Evolutionary conservation across 306 rosid genomes (phyloP).

Genomic region (Vigna mungo): DNA sequence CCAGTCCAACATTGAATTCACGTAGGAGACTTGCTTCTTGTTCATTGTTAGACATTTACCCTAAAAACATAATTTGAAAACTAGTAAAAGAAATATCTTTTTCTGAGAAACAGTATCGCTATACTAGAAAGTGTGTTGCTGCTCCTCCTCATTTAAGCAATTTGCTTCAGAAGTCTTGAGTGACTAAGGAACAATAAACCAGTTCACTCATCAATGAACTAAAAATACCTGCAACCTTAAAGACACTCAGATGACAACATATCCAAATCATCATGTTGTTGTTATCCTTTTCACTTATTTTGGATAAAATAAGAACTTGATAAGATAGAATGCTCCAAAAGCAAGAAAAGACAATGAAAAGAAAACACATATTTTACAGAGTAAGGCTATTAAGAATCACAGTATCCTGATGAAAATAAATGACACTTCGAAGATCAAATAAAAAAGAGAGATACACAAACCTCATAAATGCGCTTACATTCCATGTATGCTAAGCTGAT

Average conservation of each 20-base stretch:
- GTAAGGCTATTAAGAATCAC: background rate
- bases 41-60: conserved; percentile 73
- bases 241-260: background rate
- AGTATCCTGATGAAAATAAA: conserved; percentile 26
- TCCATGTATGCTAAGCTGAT: conserved; percentile 88
- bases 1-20: conserved; percentile 70
- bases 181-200: background rate
- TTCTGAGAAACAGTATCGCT: conserved; percentile 20
- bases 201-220: no score
- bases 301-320: conserved; percentile 7
- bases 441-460: conserved; percentile 45
- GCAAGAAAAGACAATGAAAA: conserved; percentile 15
- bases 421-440: conserved; percentile 28
- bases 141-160: background rate
- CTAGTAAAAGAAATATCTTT: conserved; percentile 36
- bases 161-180: background rate
- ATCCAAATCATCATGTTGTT: background rate
- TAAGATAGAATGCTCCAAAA: background rate
- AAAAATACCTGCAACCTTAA: background rate
- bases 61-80: conserved; percentile 53
- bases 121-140: no score
- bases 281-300: background rate
- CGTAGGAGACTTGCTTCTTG: conserved; percentile 57
- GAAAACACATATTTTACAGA: conserved; percentile 7
- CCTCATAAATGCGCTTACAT: conserved; percentile 85